Base-by-base conservation (phyloP, 2,329 filamentous ascomycete species). In the Colletotrichum sublineola region DNA sequence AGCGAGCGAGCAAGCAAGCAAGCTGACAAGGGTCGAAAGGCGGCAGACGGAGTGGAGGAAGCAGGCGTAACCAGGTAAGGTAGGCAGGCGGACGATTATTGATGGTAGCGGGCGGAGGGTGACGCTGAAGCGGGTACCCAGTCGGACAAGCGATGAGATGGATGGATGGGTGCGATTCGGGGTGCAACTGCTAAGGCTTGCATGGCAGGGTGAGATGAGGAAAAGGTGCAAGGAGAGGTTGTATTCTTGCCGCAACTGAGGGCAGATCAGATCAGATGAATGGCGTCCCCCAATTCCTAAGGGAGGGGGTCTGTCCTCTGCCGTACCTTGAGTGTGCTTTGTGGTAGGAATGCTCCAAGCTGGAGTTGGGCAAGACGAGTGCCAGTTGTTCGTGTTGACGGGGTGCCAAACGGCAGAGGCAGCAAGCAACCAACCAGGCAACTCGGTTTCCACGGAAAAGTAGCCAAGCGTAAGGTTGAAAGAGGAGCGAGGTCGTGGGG, bases 261-360 rank as follows among this genome's bases (percentile, higher is more conserved):
- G 56, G 53, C 61, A 70, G 60, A 65, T 61, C 36, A 73, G 55
- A 73, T 73, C 66, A 70, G 70, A 70, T 70, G 70, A 73, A 70
- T 73, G 60, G 65, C 52, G 53, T 60, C 66, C 53, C 46, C 48
- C 57, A 52, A n/a, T 29, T 20, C 38, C 38, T 24, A 56, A 69
- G 69, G 66, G 55, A 72, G 69, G 66, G 66, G 66, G 67, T 48
- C 61, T 29, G 53, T 60, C 55, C 48, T 40, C 31, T 31, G 58
- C 24, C 9, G 58, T 61, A 31, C 42, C 44, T 24, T 20, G 33
- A 11, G 29, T 31, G 48, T 73, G 24, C 53, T 53, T 63, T 68
- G 66, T 55, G 70, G 50, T 53, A 61, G 68, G 61, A 73, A 70
- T 73, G 67, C 29, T 46, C 24, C 52, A 58, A 68, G 44, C 48